Evolutionary conservation across 179 eudicot genomes (phyloP).

Genomic region (Beta macrorhiza): DNA sequence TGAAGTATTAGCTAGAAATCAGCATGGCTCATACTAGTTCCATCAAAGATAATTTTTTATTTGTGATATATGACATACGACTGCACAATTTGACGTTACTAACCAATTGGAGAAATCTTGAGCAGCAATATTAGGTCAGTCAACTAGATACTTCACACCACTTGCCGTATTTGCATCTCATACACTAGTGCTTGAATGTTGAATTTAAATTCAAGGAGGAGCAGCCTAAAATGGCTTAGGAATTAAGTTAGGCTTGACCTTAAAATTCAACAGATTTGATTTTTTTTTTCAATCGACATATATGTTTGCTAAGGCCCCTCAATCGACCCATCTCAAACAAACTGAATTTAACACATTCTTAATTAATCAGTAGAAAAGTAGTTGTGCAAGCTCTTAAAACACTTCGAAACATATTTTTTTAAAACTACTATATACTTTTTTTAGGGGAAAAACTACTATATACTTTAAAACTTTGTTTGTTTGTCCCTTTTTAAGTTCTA

Average conservation of each 20-base stretch:
- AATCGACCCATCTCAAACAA: not conserved
- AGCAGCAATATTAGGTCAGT: not conserved
- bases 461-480: not conserved
- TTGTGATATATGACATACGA: too few relatives aligned
- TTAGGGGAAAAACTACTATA: too few relatives aligned
- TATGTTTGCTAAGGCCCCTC: not conserved
- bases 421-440: not conserved
- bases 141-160: not conserved
- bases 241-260: not conserved
- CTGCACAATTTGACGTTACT: too few relatives aligned
- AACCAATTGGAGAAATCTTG: not conserved
- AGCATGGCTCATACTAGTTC: too few relatives aligned
- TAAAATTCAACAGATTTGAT: not conserved
- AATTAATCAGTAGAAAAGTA: not conserved
- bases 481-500: conserved; percentile 7
- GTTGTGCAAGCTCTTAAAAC: not conserved
- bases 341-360: not conserved
- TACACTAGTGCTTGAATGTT: not conserved
- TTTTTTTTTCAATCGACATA: not conserved
- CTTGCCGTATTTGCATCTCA: not conserved
- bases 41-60: too few relatives aligned
- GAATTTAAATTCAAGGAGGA: not conserved
- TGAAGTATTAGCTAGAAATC: too few relatives aligned
- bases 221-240: too few relatives aligned
- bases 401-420: not conserved